Base-by-base conservation (phyloP, 345 rosid species). In the Cochlearia excelsa region DNA sequence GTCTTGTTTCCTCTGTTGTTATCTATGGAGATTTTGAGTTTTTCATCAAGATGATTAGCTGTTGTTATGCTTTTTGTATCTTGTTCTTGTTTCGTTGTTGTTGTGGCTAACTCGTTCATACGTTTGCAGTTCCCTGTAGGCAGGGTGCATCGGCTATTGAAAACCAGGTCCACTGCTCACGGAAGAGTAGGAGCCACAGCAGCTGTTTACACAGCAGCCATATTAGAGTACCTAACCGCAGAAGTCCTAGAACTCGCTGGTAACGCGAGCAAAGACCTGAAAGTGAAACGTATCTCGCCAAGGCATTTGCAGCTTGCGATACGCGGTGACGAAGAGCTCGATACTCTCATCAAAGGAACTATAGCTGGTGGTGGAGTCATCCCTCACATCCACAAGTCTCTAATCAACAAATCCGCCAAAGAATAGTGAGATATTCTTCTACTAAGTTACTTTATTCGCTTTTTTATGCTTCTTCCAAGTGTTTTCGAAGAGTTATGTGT, bases 141-240 rank as follows among this genome's bases (percentile, higher is more conserved):
- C 40, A 75, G 88, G 47, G 81, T 84, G 26, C 91, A 84, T 66
- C 80, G 91, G 0, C 80, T 77, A 49, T 72, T 84, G 56, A 82
- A 84, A 74, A 57, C 77, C 0, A 82, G 87, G 77, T 80, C 77
- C 30, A 74, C 79, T 23, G 84, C 87, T 30, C 79, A 82, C 50
- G 88, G 91, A 69, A 75, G 91, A 27, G 91, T 84, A 33, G 87
- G 91, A 48, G 91, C 91, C 4, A 84, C 84, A 1, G 91, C 91
- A 47, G 90, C 90, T 39, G 90, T 84, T n/a, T 84, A 82, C 31
- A 70, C 90, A 2, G 83, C 87, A 1, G 90, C 90, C 0, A 78
- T 82, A 54, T 51, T 82, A 63, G 90, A 84, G 63, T 84, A 84
- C 45, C 73, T 84, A 61, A 82, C 84, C 27, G 91, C 91, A 2